Conservation (phyloP, 441 rosid genomes). For the Pelargonium cotyledonis region DNA sequence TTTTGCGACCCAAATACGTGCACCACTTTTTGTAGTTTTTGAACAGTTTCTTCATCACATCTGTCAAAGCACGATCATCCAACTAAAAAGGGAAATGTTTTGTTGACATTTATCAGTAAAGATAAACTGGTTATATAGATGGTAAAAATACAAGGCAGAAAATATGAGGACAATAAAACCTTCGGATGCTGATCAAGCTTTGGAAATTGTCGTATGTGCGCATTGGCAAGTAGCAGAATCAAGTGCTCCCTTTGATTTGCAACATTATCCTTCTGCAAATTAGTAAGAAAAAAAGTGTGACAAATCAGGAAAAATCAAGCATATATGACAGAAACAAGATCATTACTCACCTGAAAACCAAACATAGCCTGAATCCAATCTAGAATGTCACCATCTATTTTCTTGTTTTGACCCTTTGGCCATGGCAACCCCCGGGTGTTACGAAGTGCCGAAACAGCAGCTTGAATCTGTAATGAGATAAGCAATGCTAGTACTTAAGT, state of each 20-base stretch:
- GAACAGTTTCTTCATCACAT: constrained; percentile 95
- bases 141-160: neutral
- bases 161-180: constrained; percentile 37
- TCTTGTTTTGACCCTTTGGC: constrained; percentile 75
- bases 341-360: constrained; percentile 78
- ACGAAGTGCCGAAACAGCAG: constrained; percentile 87
- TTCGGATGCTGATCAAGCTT: constrained; percentile 97
- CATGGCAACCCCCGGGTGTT: constrained; percentile 97
- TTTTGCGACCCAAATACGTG: constrained; percentile 88
- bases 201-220: constrained; percentile 92
- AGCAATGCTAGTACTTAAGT: neutral
- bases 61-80: constrained; percentile 92
- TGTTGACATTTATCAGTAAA: neutral
- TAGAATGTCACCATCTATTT: constrained; percentile 81
- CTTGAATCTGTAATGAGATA: constrained; percentile 61
- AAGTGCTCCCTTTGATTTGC: constrained; percentile 99
- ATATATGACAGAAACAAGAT: neutral
- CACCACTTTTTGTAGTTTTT: constrained; percentile 98
- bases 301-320: neutral
- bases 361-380: constrained; percentile 99
- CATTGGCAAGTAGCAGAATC: constrained; percentile 90
- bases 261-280: constrained; percentile 83
- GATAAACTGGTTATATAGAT: neutral
- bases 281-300: constrained; percentile 1
- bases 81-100: constrained; percentile 37